Evolutionary conservation across 2,329 filamentous ascomycete species (phyloP).

Genomic region (Verticillium albo-atrum): DNA sequence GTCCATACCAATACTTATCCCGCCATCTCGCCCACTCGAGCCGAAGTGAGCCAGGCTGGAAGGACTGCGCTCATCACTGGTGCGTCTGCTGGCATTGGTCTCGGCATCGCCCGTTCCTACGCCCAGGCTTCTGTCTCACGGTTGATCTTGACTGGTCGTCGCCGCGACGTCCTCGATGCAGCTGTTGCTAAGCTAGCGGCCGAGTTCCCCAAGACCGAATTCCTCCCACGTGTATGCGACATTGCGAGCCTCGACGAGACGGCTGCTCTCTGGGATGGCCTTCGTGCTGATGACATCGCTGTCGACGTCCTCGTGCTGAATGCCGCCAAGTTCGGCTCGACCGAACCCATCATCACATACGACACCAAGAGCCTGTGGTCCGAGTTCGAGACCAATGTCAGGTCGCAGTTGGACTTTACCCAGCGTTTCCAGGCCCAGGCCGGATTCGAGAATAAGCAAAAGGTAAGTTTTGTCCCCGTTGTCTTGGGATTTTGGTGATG

Average conservation of each 20-base stretch:
- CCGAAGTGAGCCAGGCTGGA: conserved; percentile 34
- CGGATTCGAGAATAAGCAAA: conserved; percentile 8
- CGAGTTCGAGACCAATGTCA: conserved; percentile 7
- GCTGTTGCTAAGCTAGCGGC: conserved; percentile 17
- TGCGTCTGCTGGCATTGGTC: conserved; percentile 59
- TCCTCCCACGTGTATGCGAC: not conserved
- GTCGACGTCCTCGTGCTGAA: conserved; percentile 25
- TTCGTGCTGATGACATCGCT: conserved; percentile 8
- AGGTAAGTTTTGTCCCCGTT: conserved; percentile 7
- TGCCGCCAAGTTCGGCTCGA: conserved; percentile 7
- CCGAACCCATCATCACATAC: not conserved
- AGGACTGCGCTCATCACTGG: conserved; percentile 62
- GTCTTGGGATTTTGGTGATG: no score
- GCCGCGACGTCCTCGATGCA: conserved; percentile 31
- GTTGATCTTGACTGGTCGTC: conserved; percentile 35
- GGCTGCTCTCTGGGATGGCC: conserved; percentile 4
- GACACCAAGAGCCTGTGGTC: conserved; percentile 2
- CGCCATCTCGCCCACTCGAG: conserved; percentile 28
- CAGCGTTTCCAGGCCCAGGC: conserved; percentile 26
- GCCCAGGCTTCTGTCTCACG: conserved; percentile 31
- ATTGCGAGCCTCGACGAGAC: not conserved
- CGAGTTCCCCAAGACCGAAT: not conserved
- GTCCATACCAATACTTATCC: conserved; percentile 30
- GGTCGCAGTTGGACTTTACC: conserved; percentile 6
- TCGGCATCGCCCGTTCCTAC: conserved; percentile 59